Conservation (phyloP, 139 green algal species). For the Bryopsis sp. region DNA sequence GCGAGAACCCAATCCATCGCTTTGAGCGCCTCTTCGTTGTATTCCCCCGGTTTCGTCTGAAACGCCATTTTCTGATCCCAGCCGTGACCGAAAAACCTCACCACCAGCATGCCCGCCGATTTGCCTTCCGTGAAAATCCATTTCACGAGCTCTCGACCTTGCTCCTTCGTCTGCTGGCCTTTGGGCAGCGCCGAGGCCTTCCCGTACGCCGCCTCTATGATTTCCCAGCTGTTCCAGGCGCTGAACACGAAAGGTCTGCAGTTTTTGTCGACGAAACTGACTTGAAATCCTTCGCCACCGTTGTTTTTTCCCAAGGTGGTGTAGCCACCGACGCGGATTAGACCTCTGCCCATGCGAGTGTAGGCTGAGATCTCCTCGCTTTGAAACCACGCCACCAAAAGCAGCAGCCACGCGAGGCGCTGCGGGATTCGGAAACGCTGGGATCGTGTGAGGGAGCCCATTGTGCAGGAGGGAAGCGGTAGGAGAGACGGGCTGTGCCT, state of each 20-base stretch:
- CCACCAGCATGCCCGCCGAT: not conserved
- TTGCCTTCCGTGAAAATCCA: not conserved
- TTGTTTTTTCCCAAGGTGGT: too few relatives aligned
- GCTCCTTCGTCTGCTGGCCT: not conserved
- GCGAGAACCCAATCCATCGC: not conserved
- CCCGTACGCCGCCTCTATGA: not conserved
- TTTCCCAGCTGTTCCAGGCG: slow-evolving; percentile 9
- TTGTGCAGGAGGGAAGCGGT: too few relatives aligned
- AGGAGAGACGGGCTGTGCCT: too few relatives aligned
- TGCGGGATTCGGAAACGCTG: too few relatives aligned
- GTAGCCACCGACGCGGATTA: too few relatives aligned
- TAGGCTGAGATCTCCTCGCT: too few relatives aligned
- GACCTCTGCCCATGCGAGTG: too few relatives aligned
- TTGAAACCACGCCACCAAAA: too few relatives aligned
- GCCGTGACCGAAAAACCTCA: slow-evolving; percentile 1
- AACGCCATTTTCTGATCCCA: not conserved
- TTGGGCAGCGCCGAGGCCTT: not conserved
- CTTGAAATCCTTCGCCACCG: too few relatives aligned
- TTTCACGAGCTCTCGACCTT: not conserved
- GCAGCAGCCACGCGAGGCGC: too few relatives aligned
- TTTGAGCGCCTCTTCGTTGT: slow-evolving; percentile 1
- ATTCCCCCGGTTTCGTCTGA: not conserved
- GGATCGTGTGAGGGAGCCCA: too few relatives aligned
- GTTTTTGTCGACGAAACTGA: slow-evolving; percentile 16
- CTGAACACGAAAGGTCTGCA: slow-evolving; percentile 8